Conservation (phyloP, 2,329 filamentous ascomycete species). For the Clathrospora elynae region DNA sequence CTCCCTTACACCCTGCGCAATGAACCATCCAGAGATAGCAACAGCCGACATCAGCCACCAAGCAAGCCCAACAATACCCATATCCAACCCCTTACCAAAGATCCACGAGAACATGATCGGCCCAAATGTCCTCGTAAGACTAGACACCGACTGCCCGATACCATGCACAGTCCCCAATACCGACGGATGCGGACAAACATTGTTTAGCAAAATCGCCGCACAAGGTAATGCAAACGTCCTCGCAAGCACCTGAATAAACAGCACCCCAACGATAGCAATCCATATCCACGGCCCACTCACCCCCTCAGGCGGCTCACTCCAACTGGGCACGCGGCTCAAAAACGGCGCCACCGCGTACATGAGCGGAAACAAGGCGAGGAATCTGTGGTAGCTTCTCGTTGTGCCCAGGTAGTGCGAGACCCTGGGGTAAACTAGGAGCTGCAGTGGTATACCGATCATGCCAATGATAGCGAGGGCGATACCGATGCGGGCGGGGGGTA, state of each 20-base stretch:
- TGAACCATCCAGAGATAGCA: slow-evolving; percentile 56
- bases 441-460: slow-evolving; percentile 53
- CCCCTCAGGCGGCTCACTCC: slow-evolving; percentile 45
- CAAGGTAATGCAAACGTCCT: slow-evolving; percentile 61
- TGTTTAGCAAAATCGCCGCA: slow-evolving; percentile 58
- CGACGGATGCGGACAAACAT: slow-evolving; percentile 59
- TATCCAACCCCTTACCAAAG: slow-evolving; percentile 63
- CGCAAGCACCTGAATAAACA: slow-evolving; percentile 53
- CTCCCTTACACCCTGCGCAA: slow-evolving; percentile 63
- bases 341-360: slow-evolving; percentile 53
- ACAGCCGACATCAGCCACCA: slow-evolving; percentile 63
- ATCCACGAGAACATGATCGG: slow-evolving; percentile 65
- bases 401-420: slow-evolving; percentile 52
- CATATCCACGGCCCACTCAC: slow-evolving; percentile 51
- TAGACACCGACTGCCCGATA: slow-evolving; percentile 64
- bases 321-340: slow-evolving; percentile 51
- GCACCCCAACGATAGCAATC: slow-evolving; percentile 49
- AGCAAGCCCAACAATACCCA: slow-evolving; percentile 62
- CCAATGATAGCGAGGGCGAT: slow-evolving; percentile 56
- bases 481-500: slow-evolving; percentile 55
- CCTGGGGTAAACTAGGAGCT: slow-evolving; percentile 54
- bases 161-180: slow-evolving; percentile 64
- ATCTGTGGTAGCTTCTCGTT: slow-evolving; percentile 48
- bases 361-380: slow-evolving; percentile 53
- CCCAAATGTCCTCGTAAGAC: slow-evolving; percentile 63